Conservation (phyloP, 768 basidiomycete genomes). For the Boletus tylopilopsis region DNA sequence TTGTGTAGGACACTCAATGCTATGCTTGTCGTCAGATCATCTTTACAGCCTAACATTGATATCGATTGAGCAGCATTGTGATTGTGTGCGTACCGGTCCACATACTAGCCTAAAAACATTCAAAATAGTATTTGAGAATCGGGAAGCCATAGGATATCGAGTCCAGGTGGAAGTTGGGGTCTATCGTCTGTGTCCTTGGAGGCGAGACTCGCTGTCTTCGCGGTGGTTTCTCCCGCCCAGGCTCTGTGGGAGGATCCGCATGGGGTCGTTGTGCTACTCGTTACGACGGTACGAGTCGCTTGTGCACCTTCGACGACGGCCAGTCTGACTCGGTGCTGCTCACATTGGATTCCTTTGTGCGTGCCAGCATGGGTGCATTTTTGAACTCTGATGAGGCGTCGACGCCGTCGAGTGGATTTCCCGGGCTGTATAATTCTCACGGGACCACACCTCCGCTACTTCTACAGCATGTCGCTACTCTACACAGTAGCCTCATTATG, state of each 20-base stretch:
- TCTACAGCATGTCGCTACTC: neutral
- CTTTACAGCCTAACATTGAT: too few relatives aligned
- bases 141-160: constrained; percentile 67
- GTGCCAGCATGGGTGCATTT: constrained; percentile 17
- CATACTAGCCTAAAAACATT: too few relatives aligned
- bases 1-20: too few relatives aligned
- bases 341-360: constrained; percentile 20
- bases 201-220: constrained; percentile 16
- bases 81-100: too few relatives aligned
- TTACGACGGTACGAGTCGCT: constrained; percentile 25
- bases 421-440: constrained; percentile 12
- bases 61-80: too few relatives aligned
- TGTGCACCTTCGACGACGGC: constrained; percentile 17
- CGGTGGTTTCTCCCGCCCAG: constrained; percentile 23
- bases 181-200: constrained; percentile 25
- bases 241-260: constrained; percentile 25
- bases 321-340: constrained; percentile 5
- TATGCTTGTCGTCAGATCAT: too few relatives aligned
- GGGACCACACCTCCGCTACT: too few relatives aligned
- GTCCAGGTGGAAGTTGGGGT: constrained; percentile 49
- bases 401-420: neutral
- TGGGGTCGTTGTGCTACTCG: constrained; percentile 11
- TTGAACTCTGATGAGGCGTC: neutral
- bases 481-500: constrained; percentile 36
- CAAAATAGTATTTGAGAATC: constrained; percentile 26